phyloP scores from a whole-genome alignment of 768 basidiomycete species.

The Filobasidium wieringae region DNA sequence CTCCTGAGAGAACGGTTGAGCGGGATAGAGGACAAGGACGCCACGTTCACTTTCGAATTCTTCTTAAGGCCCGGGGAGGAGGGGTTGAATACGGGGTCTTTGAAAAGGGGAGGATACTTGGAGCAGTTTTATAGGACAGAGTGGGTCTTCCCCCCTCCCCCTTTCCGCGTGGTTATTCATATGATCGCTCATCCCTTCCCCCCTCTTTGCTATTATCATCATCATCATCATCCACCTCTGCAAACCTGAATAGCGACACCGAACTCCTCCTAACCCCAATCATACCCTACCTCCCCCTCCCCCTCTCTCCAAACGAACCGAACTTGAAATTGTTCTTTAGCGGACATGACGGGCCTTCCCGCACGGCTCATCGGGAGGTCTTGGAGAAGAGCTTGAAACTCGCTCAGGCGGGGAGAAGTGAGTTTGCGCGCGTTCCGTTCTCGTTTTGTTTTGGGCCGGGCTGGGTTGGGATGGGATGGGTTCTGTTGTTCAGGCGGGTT shows the following conservation, averaged over 20 bases:
- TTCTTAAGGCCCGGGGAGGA: not conserved
- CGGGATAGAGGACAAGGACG: not conserved
- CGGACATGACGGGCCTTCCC: constrained; percentile 5
- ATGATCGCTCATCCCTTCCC: not conserved
- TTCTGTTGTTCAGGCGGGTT: too few relatives aligned
- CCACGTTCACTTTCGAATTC: constrained; percentile 4
- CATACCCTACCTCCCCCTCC: not conserved
- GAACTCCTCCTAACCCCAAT: not conserved
- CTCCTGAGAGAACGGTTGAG: not conserved
- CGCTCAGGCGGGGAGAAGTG: not conserved
- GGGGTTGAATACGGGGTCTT: not conserved
- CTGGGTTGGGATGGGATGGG: too few relatives aligned
- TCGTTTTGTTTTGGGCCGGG: too few relatives aligned
- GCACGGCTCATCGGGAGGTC: not conserved
- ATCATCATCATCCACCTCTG: not conserved
- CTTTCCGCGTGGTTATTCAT: not conserved
- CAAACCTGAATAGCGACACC: not conserved
- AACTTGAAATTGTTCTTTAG: constrained; percentile 1
- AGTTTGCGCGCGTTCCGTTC: not conserved
- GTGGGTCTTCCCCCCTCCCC: too few relatives aligned
- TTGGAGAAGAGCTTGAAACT: not conserved
- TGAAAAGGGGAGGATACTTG: not conserved
- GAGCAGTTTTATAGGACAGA: not conserved
- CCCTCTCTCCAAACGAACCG: not conserved
- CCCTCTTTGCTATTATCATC: not conserved